phyloP scores from a whole-genome alignment of 768 basidiomycete species.

The Rhizopogon rudus region DNA sequence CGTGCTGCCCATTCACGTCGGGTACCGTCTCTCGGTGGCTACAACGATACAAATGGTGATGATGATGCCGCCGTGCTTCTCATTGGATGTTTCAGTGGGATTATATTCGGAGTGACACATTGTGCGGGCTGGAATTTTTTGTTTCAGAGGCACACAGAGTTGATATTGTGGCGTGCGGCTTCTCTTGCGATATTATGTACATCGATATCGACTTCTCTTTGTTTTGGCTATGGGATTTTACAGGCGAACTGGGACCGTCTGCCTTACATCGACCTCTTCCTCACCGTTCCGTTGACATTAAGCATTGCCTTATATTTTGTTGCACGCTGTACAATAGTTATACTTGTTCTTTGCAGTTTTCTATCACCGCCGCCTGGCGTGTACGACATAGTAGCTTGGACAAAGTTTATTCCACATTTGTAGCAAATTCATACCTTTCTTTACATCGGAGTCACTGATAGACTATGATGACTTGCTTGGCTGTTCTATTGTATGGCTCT shows the following conservation, averaged over 20 bases:
- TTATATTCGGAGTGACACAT: slow-evolving; percentile 21
- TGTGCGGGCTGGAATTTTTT: slow-evolving; percentile 23
- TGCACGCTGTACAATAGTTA: slow-evolving; percentile 8
- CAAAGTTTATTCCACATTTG: slow-evolving; percentile 7
- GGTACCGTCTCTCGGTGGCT: too few species aligned
- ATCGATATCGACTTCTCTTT: neutral
- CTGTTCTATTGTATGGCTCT: too few species aligned
- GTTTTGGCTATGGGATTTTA: too few species aligned
- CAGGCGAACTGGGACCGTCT: neutral
- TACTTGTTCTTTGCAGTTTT: slow-evolving; percentile 6
- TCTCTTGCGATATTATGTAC: slow-evolving; percentile 12
- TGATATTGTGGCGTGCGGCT: slow-evolving; percentile 19
- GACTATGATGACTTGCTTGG: too few species aligned
- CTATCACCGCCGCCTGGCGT: slow-evolving; percentile 5
- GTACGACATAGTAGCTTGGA: slow-evolving; percentile 14
- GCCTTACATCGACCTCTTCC: neutral
- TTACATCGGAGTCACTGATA: too few species aligned
- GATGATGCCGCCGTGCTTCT: neutral
- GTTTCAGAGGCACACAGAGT: slow-evolving; percentile 18
- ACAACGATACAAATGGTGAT: neutral
- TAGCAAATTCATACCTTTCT: neutral
- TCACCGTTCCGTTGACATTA: neutral
- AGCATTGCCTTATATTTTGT: slow-evolving; percentile 5
- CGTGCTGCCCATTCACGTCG: neutral
- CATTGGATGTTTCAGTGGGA: neutral